Evolutionary conservation across 2,329 filamentous ascomycete genomes (phyloP).

Genomic region (Tothia fuscella): DNA sequence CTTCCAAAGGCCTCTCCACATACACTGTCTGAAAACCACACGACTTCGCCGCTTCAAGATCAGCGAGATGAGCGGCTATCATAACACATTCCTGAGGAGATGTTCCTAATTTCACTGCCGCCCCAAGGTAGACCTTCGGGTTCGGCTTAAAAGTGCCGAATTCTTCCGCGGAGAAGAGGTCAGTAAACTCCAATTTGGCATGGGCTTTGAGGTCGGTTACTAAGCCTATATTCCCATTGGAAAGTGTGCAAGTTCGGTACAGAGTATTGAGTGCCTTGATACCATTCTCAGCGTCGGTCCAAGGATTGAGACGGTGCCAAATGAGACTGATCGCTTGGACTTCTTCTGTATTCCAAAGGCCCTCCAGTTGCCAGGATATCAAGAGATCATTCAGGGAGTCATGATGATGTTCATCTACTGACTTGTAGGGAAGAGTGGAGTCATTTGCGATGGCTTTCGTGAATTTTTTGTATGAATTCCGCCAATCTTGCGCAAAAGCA

Average conservation of each 20-base stretch:
- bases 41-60: slow-evolving; percentile 53
- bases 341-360: slow-evolving; percentile 41
- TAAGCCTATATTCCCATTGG: slow-evolving; percentile 61
- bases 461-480: slow-evolving; percentile 50
- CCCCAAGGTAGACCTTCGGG: slow-evolving; percentile 55
- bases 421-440: slow-evolving; percentile 42
- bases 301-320: slow-evolving; percentile 64
- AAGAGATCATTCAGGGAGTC: slow-evolving; percentile 51
- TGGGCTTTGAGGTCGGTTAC: slow-evolving; percentile 50
- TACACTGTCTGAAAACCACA: slow-evolving; percentile 61
- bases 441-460: slow-evolving; percentile 40
- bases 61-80: slow-evolving; percentile 63
- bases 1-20: slow-evolving; percentile 56
- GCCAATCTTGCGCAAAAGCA: slow-evolving; percentile 59
- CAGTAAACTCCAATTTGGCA: slow-evolving; percentile 49
- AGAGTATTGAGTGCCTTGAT: slow-evolving; percentile 40
- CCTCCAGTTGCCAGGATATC: slow-evolving; percentile 40
- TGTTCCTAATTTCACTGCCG: slow-evolving; percentile 45
- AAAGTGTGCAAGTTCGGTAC: slow-evolving; percentile 54
- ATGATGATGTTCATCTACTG: slow-evolving; percentile 61
- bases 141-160: slow-evolving; percentile 68
- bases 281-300: slow-evolving; percentile 51
- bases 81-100: slow-evolving; percentile 54
- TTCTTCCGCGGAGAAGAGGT: slow-evolving; percentile 54
- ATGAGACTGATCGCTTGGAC: slow-evolving; percentile 38